Evolutionary conservation across 495 filamentous ascomycete genomes (phyloP).

Genomic region (Xylaria flabelliformis): DNA sequence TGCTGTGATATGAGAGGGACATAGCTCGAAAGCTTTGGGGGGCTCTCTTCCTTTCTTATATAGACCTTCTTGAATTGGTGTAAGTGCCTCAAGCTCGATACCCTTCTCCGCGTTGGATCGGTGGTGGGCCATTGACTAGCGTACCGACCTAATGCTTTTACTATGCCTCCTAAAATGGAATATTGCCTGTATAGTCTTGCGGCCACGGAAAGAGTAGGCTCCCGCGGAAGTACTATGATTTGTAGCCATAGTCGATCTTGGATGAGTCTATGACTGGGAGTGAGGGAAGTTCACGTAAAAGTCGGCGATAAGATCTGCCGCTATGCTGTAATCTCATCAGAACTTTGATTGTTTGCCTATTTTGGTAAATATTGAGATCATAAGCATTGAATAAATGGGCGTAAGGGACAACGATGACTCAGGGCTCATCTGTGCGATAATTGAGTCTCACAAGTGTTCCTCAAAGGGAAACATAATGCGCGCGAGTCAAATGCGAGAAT

Average conservation of each 20-base stretch:
- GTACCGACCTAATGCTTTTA: too few relatives aligned
- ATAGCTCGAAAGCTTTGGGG: not conserved
- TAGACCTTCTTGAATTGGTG: conserved; percentile 4
- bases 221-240: not conserved
- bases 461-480: conserved; percentile 2
- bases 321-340: not conserved
- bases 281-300: not conserved
- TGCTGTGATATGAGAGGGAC: not conserved
- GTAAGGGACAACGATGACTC: not conserved
- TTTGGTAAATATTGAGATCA: not conserved
- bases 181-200: not conserved
- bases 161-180: not conserved
- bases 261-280: not conserved
- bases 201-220: not conserved
- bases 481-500: conserved; percentile 7
- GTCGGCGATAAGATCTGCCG: not conserved
- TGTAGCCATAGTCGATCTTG: not conserved
- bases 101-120: too few relatives aligned
- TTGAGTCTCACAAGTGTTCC: not conserved
- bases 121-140: too few relatives aligned
- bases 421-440: not conserved
- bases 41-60: not conserved
- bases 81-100: too few relatives aligned
- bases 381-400: not conserved
- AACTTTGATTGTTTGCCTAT: not conserved